Evolutionary conservation across 108 stramenopile species (phyloP).

Genomic region (Skeletonema menzelii): DNA sequence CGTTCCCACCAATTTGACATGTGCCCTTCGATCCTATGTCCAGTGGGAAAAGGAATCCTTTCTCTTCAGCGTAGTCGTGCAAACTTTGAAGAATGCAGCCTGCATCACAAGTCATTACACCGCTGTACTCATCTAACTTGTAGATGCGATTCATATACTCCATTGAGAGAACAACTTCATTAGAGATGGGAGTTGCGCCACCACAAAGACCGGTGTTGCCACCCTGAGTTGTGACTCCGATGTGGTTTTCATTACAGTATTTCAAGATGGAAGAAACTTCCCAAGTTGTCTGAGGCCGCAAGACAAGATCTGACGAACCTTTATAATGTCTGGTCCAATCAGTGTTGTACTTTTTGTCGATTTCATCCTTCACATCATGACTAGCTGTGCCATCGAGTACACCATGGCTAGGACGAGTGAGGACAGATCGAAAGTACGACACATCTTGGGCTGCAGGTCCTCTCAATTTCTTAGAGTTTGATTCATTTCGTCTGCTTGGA

Average conservation of each 20-base stretch:
- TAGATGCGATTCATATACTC: conserved; percentile 77
- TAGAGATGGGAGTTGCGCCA: conserved; percentile 72
- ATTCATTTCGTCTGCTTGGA: background rate
- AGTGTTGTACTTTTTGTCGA: conserved; percentile 44
- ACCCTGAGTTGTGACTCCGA: conserved; percentile 92
- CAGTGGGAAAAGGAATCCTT: conserved; percentile 78
- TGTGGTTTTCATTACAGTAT: conserved; percentile 74
- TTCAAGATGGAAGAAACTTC: conserved; percentile 84
- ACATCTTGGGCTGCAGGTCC: conserved; percentile 19
- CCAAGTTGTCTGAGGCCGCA: conserved; percentile 58
- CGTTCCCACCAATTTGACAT: conserved; percentile 96
- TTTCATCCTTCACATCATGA: conserved; percentile 2
- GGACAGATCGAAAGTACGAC: conserved; percentile 40
- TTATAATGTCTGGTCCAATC: conserved; percentile 67
- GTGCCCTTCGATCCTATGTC: conserved; percentile 96
- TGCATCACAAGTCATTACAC: conserved; percentile 88
- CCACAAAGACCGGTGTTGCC: conserved; percentile 98
- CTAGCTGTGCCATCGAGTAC: conserved; percentile 2
- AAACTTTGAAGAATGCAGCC: conserved; percentile 90
- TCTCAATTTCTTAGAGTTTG: background rate
- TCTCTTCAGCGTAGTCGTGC: conserved; percentile 62
- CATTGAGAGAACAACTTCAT: conserved; percentile 87
- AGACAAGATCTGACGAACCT: conserved; percentile 59
- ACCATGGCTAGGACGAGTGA: conserved; percentile 21
- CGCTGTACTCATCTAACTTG: conserved; percentile 61